These are phyloP conservation scores for Ilyonectria robusta DNA, from an alignment of 2,329 filamentous ascomycete species.

Conservation along the genomic window DNA sequence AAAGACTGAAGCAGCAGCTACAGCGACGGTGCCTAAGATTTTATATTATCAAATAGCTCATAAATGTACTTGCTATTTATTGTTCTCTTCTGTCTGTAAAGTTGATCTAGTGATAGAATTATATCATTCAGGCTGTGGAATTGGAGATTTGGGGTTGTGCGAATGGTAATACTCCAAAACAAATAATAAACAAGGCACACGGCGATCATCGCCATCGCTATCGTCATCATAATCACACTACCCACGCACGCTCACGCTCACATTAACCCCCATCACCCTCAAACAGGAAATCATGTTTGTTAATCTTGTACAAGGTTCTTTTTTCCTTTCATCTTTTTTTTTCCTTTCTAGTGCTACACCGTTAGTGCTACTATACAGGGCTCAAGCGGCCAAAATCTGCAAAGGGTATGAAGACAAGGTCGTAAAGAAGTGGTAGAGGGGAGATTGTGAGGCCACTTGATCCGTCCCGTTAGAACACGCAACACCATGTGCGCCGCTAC, in stretches of 20 bases:
- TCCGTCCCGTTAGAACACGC: slow-evolving; percentile 60
- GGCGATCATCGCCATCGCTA: slow-evolving; percentile 11
- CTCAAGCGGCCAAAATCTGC: slow-evolving; percentile 49
- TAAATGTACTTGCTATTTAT: too few relatives aligned
- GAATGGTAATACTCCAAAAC: too few relatives aligned
- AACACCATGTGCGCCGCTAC: slow-evolving; percentile 63
- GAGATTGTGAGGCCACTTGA: slow-evolving; percentile 53
- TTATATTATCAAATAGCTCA: too few relatives aligned
- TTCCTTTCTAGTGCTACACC: slow-evolving; percentile 49
- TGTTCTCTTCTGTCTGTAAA: too few relatives aligned
- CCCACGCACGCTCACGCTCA: not conserved
- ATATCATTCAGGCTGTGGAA: too few relatives aligned
- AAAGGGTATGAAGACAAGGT: slow-evolving; percentile 49
- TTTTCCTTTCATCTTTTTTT: slow-evolving; percentile 40
- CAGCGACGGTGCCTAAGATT: too few relatives aligned
- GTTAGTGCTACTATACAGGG: slow-evolving; percentile 54
- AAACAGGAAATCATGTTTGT: slow-evolving; percentile 6
- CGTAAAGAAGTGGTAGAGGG: slow-evolving; percentile 49
- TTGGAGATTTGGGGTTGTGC: too few relatives aligned
- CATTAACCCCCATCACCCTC: not conserved
- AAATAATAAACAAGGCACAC: not conserved
- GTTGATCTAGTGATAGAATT: too few relatives aligned
- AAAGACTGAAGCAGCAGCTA: too few relatives aligned
- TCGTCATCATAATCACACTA: slow-evolving; percentile 25
- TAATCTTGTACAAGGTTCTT: slow-evolving; percentile 31